Base-by-base conservation (phyloP, 495 filamentous ascomycete species). In the Aspergillus funiculosus region DNA sequence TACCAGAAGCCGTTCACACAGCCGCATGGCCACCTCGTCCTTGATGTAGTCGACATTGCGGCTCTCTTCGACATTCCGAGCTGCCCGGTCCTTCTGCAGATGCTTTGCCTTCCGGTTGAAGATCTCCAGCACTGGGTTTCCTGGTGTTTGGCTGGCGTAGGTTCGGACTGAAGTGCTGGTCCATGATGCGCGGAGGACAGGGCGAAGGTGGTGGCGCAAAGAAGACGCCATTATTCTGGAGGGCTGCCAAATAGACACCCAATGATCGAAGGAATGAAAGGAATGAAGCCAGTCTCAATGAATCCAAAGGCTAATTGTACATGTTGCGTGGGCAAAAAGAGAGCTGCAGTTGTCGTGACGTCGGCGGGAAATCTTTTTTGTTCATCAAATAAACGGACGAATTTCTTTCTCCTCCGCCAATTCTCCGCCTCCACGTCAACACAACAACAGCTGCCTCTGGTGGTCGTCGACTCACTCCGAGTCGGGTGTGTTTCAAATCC, bases 61-160 rank as follows among this genome's bases (percentile, higher is more conserved):
- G 58, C 89, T 89, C 32, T 66, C 59, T 51, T 87, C 79, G 25
- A 78, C 72, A 61, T 94, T 71, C 24, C 62, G 57, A 5, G 86
- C 89, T 6, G 90, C 83, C 18, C 92, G 81, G 63, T 96, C 88
- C 57, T 86, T 89, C 59, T 99, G 94, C 17, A 92, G 69, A 63
- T 83, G 86, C 73, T 99, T 99, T 13, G 79, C 77, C 38, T 77
- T 76, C 35, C 81, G 77, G 66, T 92, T 90, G 83, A 99, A 99
- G 66, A 99, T 85, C 56, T 96, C 80, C 44, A 90, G 75, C 40
- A 80, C 74, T 27, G 89, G 85, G 14, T 79, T 78, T 32, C 86
- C 85, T 5, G 87, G 74, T 20, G 82, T 74, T 68, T 87, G 83
- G 52, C 82, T 77, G 31, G 89, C 88, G 66, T 94, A 94, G 30